Base-by-base conservation (phyloP, 345 rosid species). In the Zanthoxylum bungeanum region DNA sequence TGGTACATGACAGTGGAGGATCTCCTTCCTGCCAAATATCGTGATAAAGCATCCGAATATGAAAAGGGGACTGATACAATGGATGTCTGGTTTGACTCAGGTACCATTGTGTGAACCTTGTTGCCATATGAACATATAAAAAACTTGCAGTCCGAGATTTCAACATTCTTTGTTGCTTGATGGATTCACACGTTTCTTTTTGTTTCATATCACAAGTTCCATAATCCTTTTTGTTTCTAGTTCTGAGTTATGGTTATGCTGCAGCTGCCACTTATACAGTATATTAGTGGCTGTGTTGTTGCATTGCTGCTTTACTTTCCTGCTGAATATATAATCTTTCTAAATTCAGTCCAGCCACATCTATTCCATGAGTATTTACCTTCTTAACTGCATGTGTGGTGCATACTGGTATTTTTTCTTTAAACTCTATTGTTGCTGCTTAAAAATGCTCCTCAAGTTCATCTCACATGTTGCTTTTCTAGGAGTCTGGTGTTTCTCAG, bases 71-170 rank as follows among this genome's bases (percentile, higher is more conserved):
- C 89, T 33, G 98, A 94, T 82, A 94, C 98, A 24, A 94, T 94
- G 98, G 98, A 94, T 78, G 98, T 94, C 75, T 94, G 92, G 97
- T 94, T 94, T 80, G 97, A 94, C 87, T 94, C 98, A 65, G 95
- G 97, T 94, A 81, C 56, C 63, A 51, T 33, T 39, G 64, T 50
- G 19, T 31, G 14, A 60, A 31, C 60, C 31, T 69, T 73, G 52
- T 62, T 25, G 22, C 7, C 27, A 4, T 14, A 6, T 33, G 3
- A 69, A 19, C 19, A 27, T 56, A 21, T 50, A 22, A 12, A 39
- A 40, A 22, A 36, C 11, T 66, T 50, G 59, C 6, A 44, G 10
- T 25, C 52, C 52, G 25, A 8, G 16, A 10, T 27, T 68, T 4
- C 59, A 9, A 53, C 63, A 69, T 16, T 36, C 61, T 56, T 5